Percentiles rank a stretch among this genome's conserved stretches.
Evolutionary conservation across 345 rosid genomes (phyloP).

Genomic region (Nephelium lappaceum): DNA sequence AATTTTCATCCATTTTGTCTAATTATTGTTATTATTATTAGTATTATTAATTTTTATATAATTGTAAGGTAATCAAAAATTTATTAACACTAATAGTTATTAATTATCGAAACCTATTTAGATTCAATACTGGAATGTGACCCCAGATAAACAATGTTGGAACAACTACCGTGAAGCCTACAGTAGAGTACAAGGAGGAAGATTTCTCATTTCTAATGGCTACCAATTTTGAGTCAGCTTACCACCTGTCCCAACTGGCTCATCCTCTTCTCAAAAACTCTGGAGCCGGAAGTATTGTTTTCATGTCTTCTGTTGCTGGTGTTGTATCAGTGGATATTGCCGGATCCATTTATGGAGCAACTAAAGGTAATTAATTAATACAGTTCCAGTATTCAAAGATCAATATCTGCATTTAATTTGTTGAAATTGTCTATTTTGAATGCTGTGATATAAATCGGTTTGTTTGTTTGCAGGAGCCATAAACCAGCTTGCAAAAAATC

Average conservation of each 20-base stretch:
- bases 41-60: too few relatives aligned
- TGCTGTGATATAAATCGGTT: neutral
- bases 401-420: neutral
- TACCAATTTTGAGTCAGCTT: conserved; percentile 29
- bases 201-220: conserved; percentile 37
- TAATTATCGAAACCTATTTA: too few relatives aligned
- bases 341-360: conserved; percentile 44
- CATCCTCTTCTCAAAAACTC: conserved; percentile 63
- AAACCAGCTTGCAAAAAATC: conserved; percentile 40
- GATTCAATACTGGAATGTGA: neutral
- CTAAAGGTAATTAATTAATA: conserved; percentile 43
- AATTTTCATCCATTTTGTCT: too few relatives aligned
- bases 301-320: conserved; percentile 55
- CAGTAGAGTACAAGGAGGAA: conserved; percentile 40
- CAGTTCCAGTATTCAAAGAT: too few relatives aligned
- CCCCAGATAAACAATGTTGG: conserved; percentile 61
- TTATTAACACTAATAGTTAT: too few relatives aligned
- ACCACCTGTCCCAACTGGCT: conserved; percentile 53
- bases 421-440: neutral
- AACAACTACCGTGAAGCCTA: conserved; percentile 33
- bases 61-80: too few relatives aligned
- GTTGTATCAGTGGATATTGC: conserved; percentile 20
- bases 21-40: too few relatives aligned
- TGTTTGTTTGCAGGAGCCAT: conserved; percentile 43
- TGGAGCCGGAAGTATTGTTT: conserved; percentile 51